Evolutionary conservation across 2,329 filamentous ascomycete genomes (phyloP), one percentile per base, ranked within the genome.

Genomic region (Trichoderma sp.): DNA sequence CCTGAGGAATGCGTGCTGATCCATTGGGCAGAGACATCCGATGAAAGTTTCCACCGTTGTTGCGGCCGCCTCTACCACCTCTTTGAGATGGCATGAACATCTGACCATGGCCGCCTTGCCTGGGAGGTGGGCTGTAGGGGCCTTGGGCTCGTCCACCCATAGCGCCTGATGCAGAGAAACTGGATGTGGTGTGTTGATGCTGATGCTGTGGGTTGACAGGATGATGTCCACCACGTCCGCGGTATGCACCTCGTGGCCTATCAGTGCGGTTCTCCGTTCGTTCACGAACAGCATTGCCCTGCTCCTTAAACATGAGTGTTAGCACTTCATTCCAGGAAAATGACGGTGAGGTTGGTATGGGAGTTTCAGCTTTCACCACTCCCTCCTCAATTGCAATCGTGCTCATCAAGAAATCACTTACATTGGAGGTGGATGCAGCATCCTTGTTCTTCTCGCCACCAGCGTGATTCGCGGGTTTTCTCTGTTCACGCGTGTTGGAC

Each of bases 171-270:
- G 76, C 71, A 39, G 74, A 74, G 70, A 78, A 81, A 9, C 73
- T 74, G 39, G 73, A 60, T 13, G 70, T 68, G 22, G 71, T 73
- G 69, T 78, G 76, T 50, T 78, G 76, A 56, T 74, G 76, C 69
- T 76, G 81, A 64, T 71, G 70, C 70, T 80, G 79, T 17, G 74
- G 73, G 72, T 75, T 78, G 69, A 71, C 72, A 42, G 73, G 72
- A 67, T 80, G 79, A 69, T 84, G 82, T 19, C 78, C 78, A 42
- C 82, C 83, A 56, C 84, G 83, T 54, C 79, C 79, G 42, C 83
- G 80, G 68, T 77, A 84, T 27, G 79, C 79, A 22, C 82, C 82
- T 39, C 83, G 82, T 22, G 79, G 79, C 64, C 78, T 75, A 71
- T 83, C 75, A 70, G 76, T 70, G 74, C 83, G 76, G 64, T 74